Percentiles rank a stretch among this genome's conserved stretches.
Evolutionary conservation across 2,329 filamentous ascomycete genomes (phyloP).

Genomic region (Harringtonia aguacate): DNA sequence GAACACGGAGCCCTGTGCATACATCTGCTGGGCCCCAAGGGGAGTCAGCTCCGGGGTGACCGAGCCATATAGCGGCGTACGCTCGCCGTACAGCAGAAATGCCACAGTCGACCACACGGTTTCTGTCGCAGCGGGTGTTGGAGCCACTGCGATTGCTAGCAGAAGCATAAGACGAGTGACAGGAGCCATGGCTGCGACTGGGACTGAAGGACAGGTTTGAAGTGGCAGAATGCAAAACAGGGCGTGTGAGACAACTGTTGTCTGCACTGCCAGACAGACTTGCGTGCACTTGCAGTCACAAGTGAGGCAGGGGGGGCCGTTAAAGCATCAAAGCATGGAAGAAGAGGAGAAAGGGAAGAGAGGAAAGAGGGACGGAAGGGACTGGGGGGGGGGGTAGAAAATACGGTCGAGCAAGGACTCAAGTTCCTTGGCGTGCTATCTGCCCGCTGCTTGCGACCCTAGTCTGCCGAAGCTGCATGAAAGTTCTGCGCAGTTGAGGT

Average conservation of each 20-base stretch:
- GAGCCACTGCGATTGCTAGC: background rate
- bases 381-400: background rate
- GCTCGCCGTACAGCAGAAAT: conserved; percentile 43
- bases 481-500: too few relatives aligned
- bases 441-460: too few relatives aligned
- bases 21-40: conserved; percentile 41
- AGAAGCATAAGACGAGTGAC: background rate
- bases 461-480: too few relatives aligned
- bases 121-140: conserved; percentile 12
- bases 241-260: background rate
- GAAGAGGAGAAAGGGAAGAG: background rate
- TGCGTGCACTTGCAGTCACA: background rate
- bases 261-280: background rate
- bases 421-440: background rate
- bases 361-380: background rate
- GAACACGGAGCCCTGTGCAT: conserved; percentile 35
- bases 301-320: background rate
- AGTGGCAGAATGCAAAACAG: background rate
- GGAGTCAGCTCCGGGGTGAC: conserved; percentile 32
- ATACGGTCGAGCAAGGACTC: too few relatives aligned
- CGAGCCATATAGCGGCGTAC: conserved; percentile 27
- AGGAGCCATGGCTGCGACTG: background rate
- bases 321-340: background rate
- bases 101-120: conserved; percentile 39
- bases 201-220: background rate